Percentiles rank a stretch among this genome's conserved stretches.
These are phyloP conservation scores for Ananas comosus DNA, from an alignment of 176 grass and related monocot genomes.

Conservation along the genomic window DNA sequence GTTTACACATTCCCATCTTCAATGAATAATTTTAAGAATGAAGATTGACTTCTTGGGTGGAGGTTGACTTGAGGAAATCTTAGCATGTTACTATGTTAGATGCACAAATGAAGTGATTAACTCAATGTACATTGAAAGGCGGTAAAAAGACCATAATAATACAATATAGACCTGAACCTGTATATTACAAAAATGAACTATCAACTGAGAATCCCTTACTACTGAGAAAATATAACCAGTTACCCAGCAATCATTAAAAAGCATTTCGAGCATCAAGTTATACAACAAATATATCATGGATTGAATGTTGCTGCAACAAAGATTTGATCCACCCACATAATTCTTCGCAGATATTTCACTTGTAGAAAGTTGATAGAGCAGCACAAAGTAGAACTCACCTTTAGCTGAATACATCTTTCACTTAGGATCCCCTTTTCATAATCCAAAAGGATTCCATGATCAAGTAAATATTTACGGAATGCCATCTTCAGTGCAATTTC, in stretches of 20 bases:
- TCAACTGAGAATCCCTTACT: not conserved
- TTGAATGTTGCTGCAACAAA: not conserved
- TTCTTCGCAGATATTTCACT: not conserved
- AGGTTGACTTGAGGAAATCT: not conserved
- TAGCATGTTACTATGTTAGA: slow-evolving; percentile 2
- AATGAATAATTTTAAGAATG: not conserved
- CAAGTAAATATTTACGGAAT: slow-evolving; percentile 77
- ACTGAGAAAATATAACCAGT: not conserved
- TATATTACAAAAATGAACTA: not conserved
- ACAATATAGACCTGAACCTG: not conserved
- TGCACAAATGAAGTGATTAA: not conserved
- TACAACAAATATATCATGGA: not conserved
- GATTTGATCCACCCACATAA: not conserved
- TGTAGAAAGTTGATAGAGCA: not conserved
- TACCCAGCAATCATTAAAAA: not conserved
- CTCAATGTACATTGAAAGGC: not conserved
- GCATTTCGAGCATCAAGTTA: not conserved
- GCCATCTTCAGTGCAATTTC: slow-evolving; percentile 99
- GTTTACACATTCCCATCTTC: not conserved
- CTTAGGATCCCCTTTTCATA: slow-evolving; percentile 23
- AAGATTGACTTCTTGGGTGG: not conserved
- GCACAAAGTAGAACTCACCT: slow-evolving; percentile 27
- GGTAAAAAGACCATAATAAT: not conserved
- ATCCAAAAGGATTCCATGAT: slow-evolving; percentile 39
- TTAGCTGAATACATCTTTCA: slow-evolving; percentile 36